These are phyloP conservation scores for Linanthus parryae DNA, from an alignment of 148 eudicot species.

Conservation along the genomic window DNA sequence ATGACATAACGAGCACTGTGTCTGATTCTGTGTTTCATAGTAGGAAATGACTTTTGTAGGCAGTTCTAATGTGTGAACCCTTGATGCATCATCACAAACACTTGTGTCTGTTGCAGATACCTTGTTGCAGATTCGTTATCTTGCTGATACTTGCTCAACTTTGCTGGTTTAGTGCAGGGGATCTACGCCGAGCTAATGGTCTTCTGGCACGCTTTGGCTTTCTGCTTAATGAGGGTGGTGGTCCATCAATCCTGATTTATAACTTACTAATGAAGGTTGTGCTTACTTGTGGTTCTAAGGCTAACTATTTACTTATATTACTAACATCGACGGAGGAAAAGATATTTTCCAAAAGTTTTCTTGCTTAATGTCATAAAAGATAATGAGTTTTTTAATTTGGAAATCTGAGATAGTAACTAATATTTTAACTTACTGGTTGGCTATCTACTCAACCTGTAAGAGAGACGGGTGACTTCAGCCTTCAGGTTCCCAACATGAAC, in stretches of 20 bases:
- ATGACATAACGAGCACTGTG: too few species aligned
- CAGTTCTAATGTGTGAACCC: too few species aligned
- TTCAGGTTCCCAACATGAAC: too few species aligned
- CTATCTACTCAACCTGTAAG: too few species aligned
- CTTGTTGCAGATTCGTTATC: too few species aligned
- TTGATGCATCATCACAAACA: too few species aligned
- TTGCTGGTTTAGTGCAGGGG: constrained; percentile 53
- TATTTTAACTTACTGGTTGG: too few species aligned
- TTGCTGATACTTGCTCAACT: constrained; percentile 5
- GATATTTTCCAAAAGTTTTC: neutral
- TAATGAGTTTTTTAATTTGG: neutral
- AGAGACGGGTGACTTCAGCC: too few species aligned
- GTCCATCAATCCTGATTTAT: constrained; percentile 39
- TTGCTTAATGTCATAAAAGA: neutral
- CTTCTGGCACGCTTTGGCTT: constrained; percentile 66
- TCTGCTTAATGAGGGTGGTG: constrained; percentile 44
- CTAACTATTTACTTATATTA: neutral
- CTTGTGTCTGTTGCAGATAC: too few species aligned
- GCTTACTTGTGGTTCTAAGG: neutral
- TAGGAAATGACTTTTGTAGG: too few species aligned
- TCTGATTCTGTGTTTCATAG: too few species aligned
- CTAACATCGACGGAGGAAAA: constrained; percentile 2
- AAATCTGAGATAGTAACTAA: neutral
- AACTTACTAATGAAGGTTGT: constrained; percentile 70
- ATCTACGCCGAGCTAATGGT: constrained; percentile 73